These are phyloP conservation scores for Mycena filopes DNA, from an alignment of 768 basidiomycete genomes.

Conservation along the genomic window DNA sequence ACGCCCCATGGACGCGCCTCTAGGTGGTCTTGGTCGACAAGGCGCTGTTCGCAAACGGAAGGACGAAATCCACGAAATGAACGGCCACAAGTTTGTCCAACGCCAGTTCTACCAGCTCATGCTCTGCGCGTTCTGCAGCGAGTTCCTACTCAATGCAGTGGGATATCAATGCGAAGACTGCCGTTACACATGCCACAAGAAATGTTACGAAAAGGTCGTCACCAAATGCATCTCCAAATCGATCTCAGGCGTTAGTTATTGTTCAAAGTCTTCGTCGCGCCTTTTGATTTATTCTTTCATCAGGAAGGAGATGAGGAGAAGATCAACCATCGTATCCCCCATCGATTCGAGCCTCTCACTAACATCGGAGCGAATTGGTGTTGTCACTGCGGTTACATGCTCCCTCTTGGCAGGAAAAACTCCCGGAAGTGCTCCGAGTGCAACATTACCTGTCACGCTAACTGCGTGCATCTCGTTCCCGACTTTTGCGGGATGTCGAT, in stretches of 20 bases:
- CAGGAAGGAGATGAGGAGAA: slow-evolving; percentile 98
- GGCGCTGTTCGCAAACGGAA: slow-evolving; percentile 98
- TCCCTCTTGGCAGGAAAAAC: slow-evolving; percentile 96
- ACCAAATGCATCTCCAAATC: slow-evolving; percentile 99
- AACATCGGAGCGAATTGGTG: slow-evolving; percentile 99
- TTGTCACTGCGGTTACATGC: slow-evolving; percentile 99
- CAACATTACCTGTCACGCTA: slow-evolving; percentile 95
- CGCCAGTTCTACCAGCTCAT: slow-evolving; percentile 99
- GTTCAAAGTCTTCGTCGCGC: slow-evolving; percentile 1
- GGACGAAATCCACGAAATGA: slow-evolving; percentile 99
- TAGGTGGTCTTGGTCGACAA: slow-evolving; percentile 93
- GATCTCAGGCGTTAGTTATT: slow-evolving; percentile 82
- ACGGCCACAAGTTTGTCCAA: slow-evolving; percentile 98
- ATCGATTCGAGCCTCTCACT: slow-evolving; percentile 96
- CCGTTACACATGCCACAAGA: slow-evolving; percentile 98
- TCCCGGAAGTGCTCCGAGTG: slow-evolving; percentile 96
- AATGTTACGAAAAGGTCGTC: slow-evolving; percentile 98
- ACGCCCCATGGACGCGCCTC: slow-evolving; percentile 88
- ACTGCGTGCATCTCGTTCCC: slow-evolving; percentile 97
- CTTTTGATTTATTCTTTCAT: slow-evolving; percentile 17
- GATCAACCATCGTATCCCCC: slow-evolving; percentile 99
- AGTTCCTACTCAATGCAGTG: slow-evolving; percentile 95
- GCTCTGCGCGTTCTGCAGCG: slow-evolving; percentile 97
- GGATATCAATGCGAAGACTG: slow-evolving; percentile 99
- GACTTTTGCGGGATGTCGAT: slow-evolving; percentile 99